phyloP scores from a whole-genome alignment of 192 early-diverging fungal species.

The Backusella circina region DNA sequence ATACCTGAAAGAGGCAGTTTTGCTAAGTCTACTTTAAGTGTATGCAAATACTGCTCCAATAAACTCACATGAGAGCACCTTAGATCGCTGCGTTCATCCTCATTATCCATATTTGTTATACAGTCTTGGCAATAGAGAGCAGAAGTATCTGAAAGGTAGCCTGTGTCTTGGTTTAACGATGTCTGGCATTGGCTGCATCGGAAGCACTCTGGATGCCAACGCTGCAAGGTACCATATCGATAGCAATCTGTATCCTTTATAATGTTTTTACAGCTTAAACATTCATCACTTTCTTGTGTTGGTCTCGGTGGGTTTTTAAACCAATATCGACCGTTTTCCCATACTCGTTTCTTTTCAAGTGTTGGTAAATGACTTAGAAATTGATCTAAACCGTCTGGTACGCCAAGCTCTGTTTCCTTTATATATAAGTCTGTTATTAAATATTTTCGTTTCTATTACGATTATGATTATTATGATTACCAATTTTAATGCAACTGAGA shows the following conservation, averaged over 20 bases:
- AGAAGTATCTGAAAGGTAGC: conserved; percentile 65
- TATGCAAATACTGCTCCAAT: conserved; percentile 88
- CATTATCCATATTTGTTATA: background rate
- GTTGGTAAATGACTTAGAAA: conserved; percentile 77
- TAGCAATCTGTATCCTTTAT: conserved; percentile 5
- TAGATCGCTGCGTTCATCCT: background rate
- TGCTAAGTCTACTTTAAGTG: conserved; percentile 83
- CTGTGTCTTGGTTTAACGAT: conserved; percentile 25
- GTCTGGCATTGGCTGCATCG: background rate
- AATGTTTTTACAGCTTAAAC: conserved; percentile 2
- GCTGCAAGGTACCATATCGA: background rate
- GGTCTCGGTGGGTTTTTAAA: conserved; percentile 17
- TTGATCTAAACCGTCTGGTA: conserved; percentile 43
- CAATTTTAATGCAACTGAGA: conserved; percentile 83
- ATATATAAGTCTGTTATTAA: background rate
- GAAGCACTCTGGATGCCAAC: conserved; percentile 11
- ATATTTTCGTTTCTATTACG: background rate
- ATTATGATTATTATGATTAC: conserved; percentile 35
- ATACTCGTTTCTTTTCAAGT: conserved; percentile 38
- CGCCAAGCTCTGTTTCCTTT: conserved; percentile 12
- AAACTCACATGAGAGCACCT: conserved; percentile 73
- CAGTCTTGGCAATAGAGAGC: conserved; percentile 24
- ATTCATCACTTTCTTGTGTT: conserved; percentile 15
- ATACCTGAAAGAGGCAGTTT: conserved; percentile 51
- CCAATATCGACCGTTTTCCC: conserved; percentile 17